Evolutionary conservation across 176 grass and related monocot species (phyloP), one percentile per base, ranked within the genome.

Genomic region (Hordeum marinum): DNA sequence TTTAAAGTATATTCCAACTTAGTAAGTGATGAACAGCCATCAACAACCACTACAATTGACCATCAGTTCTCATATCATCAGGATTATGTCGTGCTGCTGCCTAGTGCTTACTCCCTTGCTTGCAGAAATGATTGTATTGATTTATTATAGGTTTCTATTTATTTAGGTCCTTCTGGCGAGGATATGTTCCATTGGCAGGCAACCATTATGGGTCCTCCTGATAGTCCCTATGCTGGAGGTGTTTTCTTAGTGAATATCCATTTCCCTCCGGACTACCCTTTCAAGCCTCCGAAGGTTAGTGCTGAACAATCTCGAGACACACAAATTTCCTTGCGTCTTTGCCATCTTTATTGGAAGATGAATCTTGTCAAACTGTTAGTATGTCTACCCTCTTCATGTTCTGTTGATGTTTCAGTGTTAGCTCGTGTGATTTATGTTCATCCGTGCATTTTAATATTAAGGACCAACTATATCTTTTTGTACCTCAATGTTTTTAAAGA

Each of bases 101-200:
- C 18, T 52, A 18, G 6, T 52, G 8, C 6, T 43, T 23, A 23
- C 31, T 3, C 11, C 14, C 20, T 54, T 23, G 34, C 39, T 78
- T 61, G 65, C 61, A 77, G 64, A 42, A 20, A 41, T 1, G 80
- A 45, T 52, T 57, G 68, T 1, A 18, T 81, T 85, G 31, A 78
- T 82, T 57, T 25, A n/a, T n/a, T 83, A 54, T 72, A 74, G 60
- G 18, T 68, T 62, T 81, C 25, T 81, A 63, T 89, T 62, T 71
- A 42, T 82, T 71, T 71, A 90, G 89, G 89, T 83, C 89, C 89
- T 87, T 84, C 84, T 90, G 89, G 84, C 37, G 89, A 90, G 89
- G 89, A 90, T 74, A 90, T 90, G 89, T 90, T 90, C 84, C 89
- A 90, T 72, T 90, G 89, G 89, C 89, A 90, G 66, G 89, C 89